Percentiles rank a stretch among this genome's conserved stretches.
These are phyloP conservation scores for Symbiodinium pilosum DNA, from an alignment of 73 alveolate species.

Conservation along the genomic window DNA sequence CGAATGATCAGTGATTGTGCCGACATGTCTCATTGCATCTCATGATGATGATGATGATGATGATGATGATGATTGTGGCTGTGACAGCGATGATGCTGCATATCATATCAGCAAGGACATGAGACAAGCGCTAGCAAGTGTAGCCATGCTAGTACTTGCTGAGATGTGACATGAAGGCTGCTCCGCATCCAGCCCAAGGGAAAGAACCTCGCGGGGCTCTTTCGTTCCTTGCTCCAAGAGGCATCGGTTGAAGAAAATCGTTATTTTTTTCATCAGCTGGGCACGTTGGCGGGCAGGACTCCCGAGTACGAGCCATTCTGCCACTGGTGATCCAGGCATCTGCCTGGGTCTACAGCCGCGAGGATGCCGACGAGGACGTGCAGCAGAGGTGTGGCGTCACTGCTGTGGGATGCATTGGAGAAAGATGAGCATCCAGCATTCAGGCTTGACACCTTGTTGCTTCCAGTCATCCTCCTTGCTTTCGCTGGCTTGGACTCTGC, in stretches of 20 bases:
- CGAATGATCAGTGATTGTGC: too few relatives aligned
- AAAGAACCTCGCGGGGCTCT: neutral
- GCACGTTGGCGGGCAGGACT: neutral
- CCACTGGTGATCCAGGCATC: constrained; percentile 42
- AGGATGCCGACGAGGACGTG: neutral
- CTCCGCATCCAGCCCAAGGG: neutral
- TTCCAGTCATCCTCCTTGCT: constrained; percentile 19
- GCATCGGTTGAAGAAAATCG: neutral
- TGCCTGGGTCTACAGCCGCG: constrained; percentile 42
- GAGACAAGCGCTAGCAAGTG: neutral
- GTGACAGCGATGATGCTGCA: neutral
- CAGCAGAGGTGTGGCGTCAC: neutral
- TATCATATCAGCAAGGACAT: neutral
- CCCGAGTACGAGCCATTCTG: neutral
- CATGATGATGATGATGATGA: constrained; percentile 1
- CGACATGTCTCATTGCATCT: too few relatives aligned
- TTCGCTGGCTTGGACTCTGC: constrained; percentile 42
- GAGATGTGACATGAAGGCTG: too few relatives aligned
- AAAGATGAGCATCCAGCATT: too few relatives aligned
- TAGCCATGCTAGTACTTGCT: too few relatives aligned
- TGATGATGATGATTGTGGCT: constrained; percentile 4
- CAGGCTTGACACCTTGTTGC: constrained; percentile 23
- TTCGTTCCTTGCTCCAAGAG: constrained; percentile 3
- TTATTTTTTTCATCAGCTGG: neutral
- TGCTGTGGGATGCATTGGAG: neutral